Evolutionary conservation across 345 rosid species (phyloP).

Genomic region (Barbarea vulgaris): DNA sequence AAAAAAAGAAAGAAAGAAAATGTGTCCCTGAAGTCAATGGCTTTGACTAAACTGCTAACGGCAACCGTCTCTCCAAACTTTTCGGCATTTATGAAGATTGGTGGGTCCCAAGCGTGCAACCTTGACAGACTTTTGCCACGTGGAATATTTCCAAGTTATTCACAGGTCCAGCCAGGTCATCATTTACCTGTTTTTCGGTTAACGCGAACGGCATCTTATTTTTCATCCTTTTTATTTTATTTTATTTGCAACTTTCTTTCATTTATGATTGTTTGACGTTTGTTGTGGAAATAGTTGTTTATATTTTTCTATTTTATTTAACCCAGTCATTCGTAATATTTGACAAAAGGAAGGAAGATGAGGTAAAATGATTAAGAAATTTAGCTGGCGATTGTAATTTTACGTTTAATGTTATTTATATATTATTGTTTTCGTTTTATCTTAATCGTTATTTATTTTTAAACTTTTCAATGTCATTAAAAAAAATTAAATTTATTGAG

Average conservation of each 20-base stretch:
- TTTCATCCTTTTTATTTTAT: neutral
- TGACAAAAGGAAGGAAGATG: neutral
- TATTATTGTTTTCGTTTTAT: neutral
- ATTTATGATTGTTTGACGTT: neutral
- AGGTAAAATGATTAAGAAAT: neutral
- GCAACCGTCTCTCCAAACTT: conserved; percentile 39
- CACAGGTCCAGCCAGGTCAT: conserved; percentile 13
- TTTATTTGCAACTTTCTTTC: neutral
- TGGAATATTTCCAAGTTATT: conserved; percentile 11
- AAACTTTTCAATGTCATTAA: neutral
- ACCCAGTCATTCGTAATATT: neutral
- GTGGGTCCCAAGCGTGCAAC: conserved; percentile 30
- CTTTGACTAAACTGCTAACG: conserved; percentile 38
- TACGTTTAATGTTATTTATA: neutral
- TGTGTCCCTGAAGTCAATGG: neutral
- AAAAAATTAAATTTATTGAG: neutral
- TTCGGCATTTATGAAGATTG: conserved; percentile 7
- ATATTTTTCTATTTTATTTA: neutral
- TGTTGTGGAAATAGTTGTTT: neutral
- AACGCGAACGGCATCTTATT: neutral
- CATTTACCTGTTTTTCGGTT: neutral
- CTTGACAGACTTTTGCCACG: conserved; percentile 10
- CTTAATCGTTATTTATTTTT: neutral
- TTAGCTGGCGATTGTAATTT: neutral
- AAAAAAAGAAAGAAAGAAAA: neutral